Conservation (phyloP, 305 asterid species). For the Fraxinus baroniana region DNA sequence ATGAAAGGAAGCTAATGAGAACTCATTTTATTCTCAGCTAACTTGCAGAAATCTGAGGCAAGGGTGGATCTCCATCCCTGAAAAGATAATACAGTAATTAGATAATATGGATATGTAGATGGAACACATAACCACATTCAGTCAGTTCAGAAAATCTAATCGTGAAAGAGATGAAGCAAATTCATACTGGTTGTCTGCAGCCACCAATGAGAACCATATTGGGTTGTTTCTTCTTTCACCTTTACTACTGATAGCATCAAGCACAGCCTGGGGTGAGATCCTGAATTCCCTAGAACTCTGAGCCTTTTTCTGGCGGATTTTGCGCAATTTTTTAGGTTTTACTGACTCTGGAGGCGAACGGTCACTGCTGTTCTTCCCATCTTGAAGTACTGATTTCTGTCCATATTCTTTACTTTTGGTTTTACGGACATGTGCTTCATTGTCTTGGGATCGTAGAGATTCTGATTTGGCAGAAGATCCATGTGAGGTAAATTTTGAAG, state of each 20-base stretch:
- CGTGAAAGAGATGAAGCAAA: slow-evolving; percentile 6
- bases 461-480: slow-evolving; percentile 40
- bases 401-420: slow-evolving; percentile 39
- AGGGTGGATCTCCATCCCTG: slow-evolving; percentile 72
- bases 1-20: not conserved
- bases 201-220: slow-evolving; percentile 87
- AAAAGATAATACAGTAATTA: slow-evolving; percentile 29
- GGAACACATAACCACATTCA: not conserved
- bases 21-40: slow-evolving; percentile 91
- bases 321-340: slow-evolving; percentile 56
- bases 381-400: slow-evolving; percentile 41
- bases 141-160: not conserved
- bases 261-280: slow-evolving; percentile 58
- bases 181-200: slow-evolving; percentile 66
- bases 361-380: slow-evolving; percentile 41
- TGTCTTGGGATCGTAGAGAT: slow-evolving; percentile 30
- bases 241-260: slow-evolving; percentile 56
- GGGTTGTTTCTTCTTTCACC: slow-evolving; percentile 56
- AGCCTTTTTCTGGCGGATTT: slow-evolving; percentile 38
- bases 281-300: slow-evolving; percentile 38
- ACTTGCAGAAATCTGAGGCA: slow-evolving; percentile 89
- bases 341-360: slow-evolving; percentile 40
- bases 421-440: slow-evolving; percentile 36
- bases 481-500: slow-evolving; percentile 24
- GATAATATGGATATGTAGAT: slow-evolving; percentile 14